phyloP scores from a whole-genome alignment of 306 rosid species.

The Pueraria montana region DNA sequence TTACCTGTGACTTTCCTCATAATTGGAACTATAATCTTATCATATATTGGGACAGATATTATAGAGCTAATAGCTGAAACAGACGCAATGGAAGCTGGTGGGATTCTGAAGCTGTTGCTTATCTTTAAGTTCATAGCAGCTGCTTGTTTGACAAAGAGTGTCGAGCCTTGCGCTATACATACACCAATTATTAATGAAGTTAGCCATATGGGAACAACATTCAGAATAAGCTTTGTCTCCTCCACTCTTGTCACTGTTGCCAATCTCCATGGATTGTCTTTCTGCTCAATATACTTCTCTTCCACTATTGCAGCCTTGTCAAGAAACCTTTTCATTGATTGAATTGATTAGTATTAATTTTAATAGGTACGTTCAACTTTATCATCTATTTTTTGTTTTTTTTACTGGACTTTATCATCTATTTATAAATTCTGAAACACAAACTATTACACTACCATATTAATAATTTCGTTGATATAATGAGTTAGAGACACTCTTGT shows the following conservation, averaged over 20 bases:
- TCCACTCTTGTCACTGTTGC: slow-evolving; percentile 64
- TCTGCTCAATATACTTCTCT: too few relatives aligned
- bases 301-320: too few relatives aligned
- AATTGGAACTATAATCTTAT: slow-evolving; percentile 52
- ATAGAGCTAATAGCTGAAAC: slow-evolving; percentile 46
- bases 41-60: slow-evolving; percentile 52
- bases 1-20: slow-evolving; percentile 53
- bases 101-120: slow-evolving; percentile 43
- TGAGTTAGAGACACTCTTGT: too few relatives aligned
- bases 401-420: too few relatives aligned
- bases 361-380: too few relatives aligned
- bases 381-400: too few relatives aligned
- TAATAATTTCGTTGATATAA: too few relatives aligned
- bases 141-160: slow-evolving; percentile 69
- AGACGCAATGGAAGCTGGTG: slow-evolving; percentile 58
- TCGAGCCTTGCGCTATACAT: slow-evolving; percentile 49
- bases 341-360: too few relatives aligned
- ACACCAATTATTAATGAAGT: slow-evolving; percentile 56
- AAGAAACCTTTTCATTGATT: too few relatives aligned
- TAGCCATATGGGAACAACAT: slow-evolving; percentile 61
- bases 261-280: slow-evolving; percentile 61
- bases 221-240: slow-evolving; percentile 64
- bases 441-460: too few relatives aligned
- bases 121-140: slow-evolving; percentile 51
- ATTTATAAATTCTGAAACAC: too few relatives aligned